Conservation (phyloP, 495 filamentous ascomycete genomes). For the Hypoxylon lienhwacheense region DNA sequence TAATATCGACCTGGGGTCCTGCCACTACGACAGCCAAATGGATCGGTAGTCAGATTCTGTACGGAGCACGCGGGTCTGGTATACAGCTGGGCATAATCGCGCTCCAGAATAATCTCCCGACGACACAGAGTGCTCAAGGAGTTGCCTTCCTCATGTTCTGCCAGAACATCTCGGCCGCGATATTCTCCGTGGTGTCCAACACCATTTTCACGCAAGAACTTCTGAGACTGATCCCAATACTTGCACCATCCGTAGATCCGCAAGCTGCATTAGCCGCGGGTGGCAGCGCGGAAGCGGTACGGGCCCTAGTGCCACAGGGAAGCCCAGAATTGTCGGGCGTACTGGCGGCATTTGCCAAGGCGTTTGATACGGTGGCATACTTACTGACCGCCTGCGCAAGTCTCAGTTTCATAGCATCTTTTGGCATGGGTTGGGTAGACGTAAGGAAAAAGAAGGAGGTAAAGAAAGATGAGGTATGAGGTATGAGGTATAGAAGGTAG, state of each 20-base stretch:
- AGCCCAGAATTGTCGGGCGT: slow-evolving; percentile 41
- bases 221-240: slow-evolving; percentile 33
- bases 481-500: not conserved
- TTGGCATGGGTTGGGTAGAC: slow-evolving; percentile 58
- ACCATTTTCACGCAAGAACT: slow-evolving; percentile 56
- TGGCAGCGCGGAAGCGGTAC: slow-evolving; percentile 42
- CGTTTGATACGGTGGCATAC: slow-evolving; percentile 48
- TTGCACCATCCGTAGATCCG: slow-evolving; percentile 47
- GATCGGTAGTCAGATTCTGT: slow-evolving; percentile 64
- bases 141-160: slow-evolving; percentile 57
- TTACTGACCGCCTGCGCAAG: slow-evolving; percentile 40
- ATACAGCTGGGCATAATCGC: slow-evolving; percentile 58
- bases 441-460: slow-evolving; percentile 49
- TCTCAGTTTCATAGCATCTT: slow-evolving; percentile 40
- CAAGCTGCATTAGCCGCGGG: slow-evolving; percentile 41
- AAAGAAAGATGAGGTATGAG: slow-evolving; percentile 16
- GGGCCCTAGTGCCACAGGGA: slow-evolving; percentile 47
- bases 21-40: slow-evolving; percentile 52
- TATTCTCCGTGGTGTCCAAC: slow-evolving; percentile 55
- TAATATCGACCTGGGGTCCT: slow-evolving; percentile 55
- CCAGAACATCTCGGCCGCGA: slow-evolving; percentile 55
- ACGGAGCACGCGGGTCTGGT: slow-evolving; percentile 53
- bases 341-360: slow-evolving; percentile 48
- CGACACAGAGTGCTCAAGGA: slow-evolving; percentile 50
- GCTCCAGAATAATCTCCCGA: slow-evolving; percentile 54